Evolutionary conservation across 2,329 filamentous ascomycete species (phyloP).

Genomic region (Epichloe elymi): DNA sequence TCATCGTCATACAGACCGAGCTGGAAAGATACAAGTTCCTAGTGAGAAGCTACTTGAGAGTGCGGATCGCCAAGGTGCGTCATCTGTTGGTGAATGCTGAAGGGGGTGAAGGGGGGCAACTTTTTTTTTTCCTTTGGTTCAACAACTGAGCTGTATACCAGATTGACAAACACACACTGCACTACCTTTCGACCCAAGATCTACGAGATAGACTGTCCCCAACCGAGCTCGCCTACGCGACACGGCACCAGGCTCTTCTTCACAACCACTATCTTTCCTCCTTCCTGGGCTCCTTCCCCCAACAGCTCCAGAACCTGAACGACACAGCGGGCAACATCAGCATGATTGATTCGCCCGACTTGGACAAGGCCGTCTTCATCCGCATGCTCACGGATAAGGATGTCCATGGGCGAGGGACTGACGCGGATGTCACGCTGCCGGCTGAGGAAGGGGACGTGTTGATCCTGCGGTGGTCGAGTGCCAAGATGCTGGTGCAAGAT

Average conservation of each 20-base stretch:
- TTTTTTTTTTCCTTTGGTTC: background rate
- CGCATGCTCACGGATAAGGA: conserved; percentile 51
- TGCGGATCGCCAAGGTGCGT: conserved; percentile 71
- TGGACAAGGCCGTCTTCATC: conserved; percentile 73
- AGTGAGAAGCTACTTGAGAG: conserved; percentile 67
- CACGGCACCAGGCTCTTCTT: conserved; percentile 71
- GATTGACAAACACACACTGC: conserved; percentile 66
- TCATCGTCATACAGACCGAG: conserved; percentile 94
- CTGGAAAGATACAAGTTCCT: conserved; percentile 89
- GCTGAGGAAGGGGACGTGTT: conserved; percentile 50
- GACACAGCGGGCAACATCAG: conserved; percentile 79
- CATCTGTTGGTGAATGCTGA: background rate
- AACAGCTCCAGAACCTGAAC: conserved; percentile 68
- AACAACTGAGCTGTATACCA: conserved; percentile 16
- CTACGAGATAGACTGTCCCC: conserved; percentile 54
- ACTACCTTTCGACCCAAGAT: conserved; percentile 50
- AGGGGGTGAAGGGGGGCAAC: background rate
- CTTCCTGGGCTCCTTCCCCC: conserved; percentile 73
- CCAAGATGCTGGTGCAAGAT: conserved; percentile 44
- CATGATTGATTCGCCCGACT: conserved; percentile 85
- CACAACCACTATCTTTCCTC: conserved; percentile 74
- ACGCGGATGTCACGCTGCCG: conserved; percentile 47
- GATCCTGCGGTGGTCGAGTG: conserved; percentile 62
- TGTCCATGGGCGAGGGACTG: conserved; percentile 48
- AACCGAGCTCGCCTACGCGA: conserved; percentile 70